A percentile compares a stretch with the other conserved stretches of the same genome.
Evolutionary conservation across 257 asterid genomes (phyloP).

Genomic region (Solanum habrochaites): DNA sequence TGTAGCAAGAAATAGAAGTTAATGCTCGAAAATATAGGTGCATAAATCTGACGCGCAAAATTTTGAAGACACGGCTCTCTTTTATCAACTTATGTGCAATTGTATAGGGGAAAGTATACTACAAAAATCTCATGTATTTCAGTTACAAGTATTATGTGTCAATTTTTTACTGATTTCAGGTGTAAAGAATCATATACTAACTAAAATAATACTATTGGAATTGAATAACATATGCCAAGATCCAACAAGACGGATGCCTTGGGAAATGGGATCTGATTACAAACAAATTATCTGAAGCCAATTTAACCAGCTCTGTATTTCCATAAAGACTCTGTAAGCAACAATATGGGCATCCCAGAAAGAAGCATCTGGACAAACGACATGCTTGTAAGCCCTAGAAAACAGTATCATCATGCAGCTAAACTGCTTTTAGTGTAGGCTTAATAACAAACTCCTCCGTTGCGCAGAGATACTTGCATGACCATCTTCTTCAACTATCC

Average conservation of each 20-base stretch:
- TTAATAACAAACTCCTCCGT: slow-evolving; percentile 44
- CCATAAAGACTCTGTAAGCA: slow-evolving; percentile 43
- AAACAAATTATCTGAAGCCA: slow-evolving; percentile 29
- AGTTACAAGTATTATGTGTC: not conserved
- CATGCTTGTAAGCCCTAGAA: slow-evolving; percentile 50
- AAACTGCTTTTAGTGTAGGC: slow-evolving; percentile 43
- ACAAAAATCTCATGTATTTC: not conserved
- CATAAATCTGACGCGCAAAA: not conserved
- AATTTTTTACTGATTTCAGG: not conserved
- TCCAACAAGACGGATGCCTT: not conserved
- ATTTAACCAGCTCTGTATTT: slow-evolving; percentile 40
- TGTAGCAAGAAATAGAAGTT: not conserved
- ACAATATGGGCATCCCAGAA: slow-evolving; percentile 58
- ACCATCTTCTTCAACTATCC: slow-evolving; percentile 44
- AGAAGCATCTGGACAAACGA: slow-evolving; percentile 34
- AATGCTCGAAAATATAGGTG: not conserved
- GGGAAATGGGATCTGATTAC: slow-evolving; percentile 19
- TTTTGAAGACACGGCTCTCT: not conserved
- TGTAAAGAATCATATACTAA: not conserved
- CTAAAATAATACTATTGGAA: not conserved
- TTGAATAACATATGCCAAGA: not conserved
- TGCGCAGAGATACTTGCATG: slow-evolving; percentile 20
- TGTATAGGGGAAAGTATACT: not conserved
- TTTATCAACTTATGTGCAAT: not conserved
- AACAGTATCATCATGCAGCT: slow-evolving; percentile 64